Evolutionary conservation across 495 filamentous ascomycete species (phyloP), one percentile per base, ranked within the genome.

Genomic region (Recurvomyces mirabilis): DNA sequence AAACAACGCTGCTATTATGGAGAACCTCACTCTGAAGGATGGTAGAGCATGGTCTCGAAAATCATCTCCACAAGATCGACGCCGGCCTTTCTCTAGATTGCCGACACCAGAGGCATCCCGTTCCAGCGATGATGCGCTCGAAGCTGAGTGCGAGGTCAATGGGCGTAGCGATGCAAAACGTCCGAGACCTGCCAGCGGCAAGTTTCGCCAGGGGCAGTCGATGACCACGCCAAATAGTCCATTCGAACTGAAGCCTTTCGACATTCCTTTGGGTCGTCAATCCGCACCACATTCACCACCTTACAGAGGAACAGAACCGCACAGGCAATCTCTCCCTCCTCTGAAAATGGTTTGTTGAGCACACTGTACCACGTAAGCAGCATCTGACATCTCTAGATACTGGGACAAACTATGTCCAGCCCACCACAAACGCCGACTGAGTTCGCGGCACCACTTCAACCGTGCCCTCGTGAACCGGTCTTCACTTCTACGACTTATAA

Each of bases 251-350:
- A 21, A 5, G 28, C 23, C 13, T 43, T 29, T 14, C 9, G 12
- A 37, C 13, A 18, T 9, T 9, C 6, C 24, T 26, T 13, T 13
- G 13, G 24, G 11, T 7, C 20, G 19, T 26, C 33, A 9, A 12
- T 35, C 26, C 4, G 32, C 31, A n/a, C 45, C 50, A 10, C 28
- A 39, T 10, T 53, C 50, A 10, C 50, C 50, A 9, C 50, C 50
- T 11, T 53, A 48, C 24, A 4, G 31, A 1, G 13, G 7, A n/a
- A 22, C 14, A 4, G 50, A 53, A 24, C 4, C 22, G 3, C 38
- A 43, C 26, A 47, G 21, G 32, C 51, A 39, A 5, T 45, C 40
- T 9, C 29, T 54, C 14, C 51, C 51, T 14, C 51, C 51, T 23
- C 29, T 54, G 12, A 54, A 41, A 29, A 44, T 31, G 15, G 50